Base-by-base conservation (phyloP, 2,329 filamentous ascomycete species). In the Fusarium paranaense region DNA sequence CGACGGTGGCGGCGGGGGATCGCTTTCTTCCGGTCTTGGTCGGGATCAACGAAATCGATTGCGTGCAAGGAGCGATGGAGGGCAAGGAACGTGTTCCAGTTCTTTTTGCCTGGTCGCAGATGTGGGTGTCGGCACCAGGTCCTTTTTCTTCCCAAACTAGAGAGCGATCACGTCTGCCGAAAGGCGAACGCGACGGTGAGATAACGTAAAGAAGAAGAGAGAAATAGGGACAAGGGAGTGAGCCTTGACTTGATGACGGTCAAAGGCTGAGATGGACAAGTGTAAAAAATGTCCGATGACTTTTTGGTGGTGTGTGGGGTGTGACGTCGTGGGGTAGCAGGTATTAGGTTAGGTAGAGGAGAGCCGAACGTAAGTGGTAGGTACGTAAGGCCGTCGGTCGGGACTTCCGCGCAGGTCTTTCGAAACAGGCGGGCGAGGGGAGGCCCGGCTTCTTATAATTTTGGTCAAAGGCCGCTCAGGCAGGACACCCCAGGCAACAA, bases 361-460 rank as follows among this genome's bases (percentile, higher is more conserved):
- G 81, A 84, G 83, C 85, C 86, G 79, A 82, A 87, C 84, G 85
- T 81, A 81, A 81, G 81, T 81, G 83, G 83, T 80, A 82, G 82
- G 81, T 87, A 86, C 86, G 85, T 85, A 87, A 80, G 86, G 86
- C 86, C 85, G 84, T 85, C 83, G 85, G 86, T 89, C 86, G 86
- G 85, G 83, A 86, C 84, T 88, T 89, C 87, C 86, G 84, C 86
- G 85, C 87, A 84, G 85, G 83, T 86, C 80, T 81, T 80, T 83
- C 82, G 80, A 85, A 86, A 85, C 82, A 82, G 80, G 81, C 79
- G 85, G 83, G 85, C 82, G 85, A 88, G 87, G 88, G 87, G 87
- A 86, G 84, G 84, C 81, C 81, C 81, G 80, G 81, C 83, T 88
- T 84, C 84, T 89, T 89, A 89, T 89, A 89, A 86, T 88, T 88